A percentile compares a stretch with the other conserved stretches of the same genome.
These are phyloP conservation scores for Dactylellina drechsleri DNA, from an alignment of 2,329 filamentous ascomycete genomes.

Conservation along the genomic window DNA sequence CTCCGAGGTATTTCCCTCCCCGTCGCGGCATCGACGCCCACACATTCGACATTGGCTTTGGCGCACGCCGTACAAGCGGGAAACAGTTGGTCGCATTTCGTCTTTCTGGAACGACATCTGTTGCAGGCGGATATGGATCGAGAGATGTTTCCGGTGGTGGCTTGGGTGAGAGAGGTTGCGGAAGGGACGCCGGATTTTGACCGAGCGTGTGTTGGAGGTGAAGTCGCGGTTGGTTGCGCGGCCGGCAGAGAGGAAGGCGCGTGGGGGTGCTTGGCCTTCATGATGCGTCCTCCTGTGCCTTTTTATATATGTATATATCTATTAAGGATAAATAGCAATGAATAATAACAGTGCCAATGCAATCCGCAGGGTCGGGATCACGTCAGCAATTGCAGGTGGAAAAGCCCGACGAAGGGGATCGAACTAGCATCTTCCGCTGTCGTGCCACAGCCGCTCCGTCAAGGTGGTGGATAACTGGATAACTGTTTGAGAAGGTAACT, in stretches of 20 bases:
- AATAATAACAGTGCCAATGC: too few relatives aligned
- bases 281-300: constrained; percentile 1
- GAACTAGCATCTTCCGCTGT: constrained; percentile 44
- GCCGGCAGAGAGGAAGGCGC: constrained; percentile 6
- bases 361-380: constrained; percentile 26
- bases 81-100: constrained; percentile 59
- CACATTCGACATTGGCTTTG: constrained; percentile 58
- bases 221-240: constrained; percentile 43
- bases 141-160: constrained; percentile 56
- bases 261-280: constrained; percentile 50
- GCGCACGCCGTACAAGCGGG: constrained; percentile 57
- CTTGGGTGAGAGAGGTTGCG: constrained; percentile 47
- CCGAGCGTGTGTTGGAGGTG: constrained; percentile 47
- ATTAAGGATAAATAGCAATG: constrained; percentile 2
- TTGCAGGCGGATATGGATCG: constrained; percentile 58
- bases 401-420: constrained; percentile 28
- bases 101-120: constrained; percentile 58
- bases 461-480: constrained; percentile 5
- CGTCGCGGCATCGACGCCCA: constrained; percentile 59
- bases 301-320: constrained; percentile 8
- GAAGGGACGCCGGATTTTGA: constrained; percentile 48
- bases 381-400: constrained; percentile 42
- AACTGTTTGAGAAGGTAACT: background rate
- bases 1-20: constrained; percentile 58
- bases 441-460: constrained; percentile 16